Base-by-base conservation (phyloP, 2,329 filamentous ascomycete genomes). In the Nigrospora osmanthi region DNA sequence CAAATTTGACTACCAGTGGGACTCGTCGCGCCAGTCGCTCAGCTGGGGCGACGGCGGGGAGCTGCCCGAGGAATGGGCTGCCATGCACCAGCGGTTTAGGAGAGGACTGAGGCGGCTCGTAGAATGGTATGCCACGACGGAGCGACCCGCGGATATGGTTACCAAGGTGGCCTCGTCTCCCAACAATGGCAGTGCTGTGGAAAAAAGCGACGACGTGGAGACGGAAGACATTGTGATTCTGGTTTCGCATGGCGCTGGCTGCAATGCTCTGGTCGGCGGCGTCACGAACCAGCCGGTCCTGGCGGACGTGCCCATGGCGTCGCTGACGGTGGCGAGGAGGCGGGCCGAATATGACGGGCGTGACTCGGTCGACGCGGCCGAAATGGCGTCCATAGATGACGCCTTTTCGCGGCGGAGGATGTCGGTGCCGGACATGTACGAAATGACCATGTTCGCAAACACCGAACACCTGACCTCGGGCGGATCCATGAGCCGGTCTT, bases 221-320 rank as follows among this genome's bases (percentile, higher is more conserved):
- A 74, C 80, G 1, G 87, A 95, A 54, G 78, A 89, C 2, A 83
- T 97, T 2, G 71, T 98, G 14, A 75, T 98, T 35, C 68, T 98
- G 9, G 86, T 98, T 17, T 95, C 93, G 0, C 93, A 98, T 59
- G 91, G 91, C 19, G 93, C 93, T 13, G 93, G 93, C 35, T 95
- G 91, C 66, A 98, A 98, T 67, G 93, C 93, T 3, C 68, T 98
- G 38, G 90, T 98, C 50, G 89, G 91, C 12, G 89, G 89, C 23
- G 78, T 98, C 52, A 94, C 90, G 0, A 87, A 91, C 48, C 87
- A 95, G 57, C 91, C 93, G 0, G 89, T 95, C 0, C 74, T 98
- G 13, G 80, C 95, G 57, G 90, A 97, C 59, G 85, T 97, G 14
- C 85, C 84, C 28, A 87, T 95, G 67, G 87, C 91, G 1, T 95